Base-by-base conservation (phyloP, 2,329 filamentous ascomycete species). In the Fusarium nelsonii region DNA sequence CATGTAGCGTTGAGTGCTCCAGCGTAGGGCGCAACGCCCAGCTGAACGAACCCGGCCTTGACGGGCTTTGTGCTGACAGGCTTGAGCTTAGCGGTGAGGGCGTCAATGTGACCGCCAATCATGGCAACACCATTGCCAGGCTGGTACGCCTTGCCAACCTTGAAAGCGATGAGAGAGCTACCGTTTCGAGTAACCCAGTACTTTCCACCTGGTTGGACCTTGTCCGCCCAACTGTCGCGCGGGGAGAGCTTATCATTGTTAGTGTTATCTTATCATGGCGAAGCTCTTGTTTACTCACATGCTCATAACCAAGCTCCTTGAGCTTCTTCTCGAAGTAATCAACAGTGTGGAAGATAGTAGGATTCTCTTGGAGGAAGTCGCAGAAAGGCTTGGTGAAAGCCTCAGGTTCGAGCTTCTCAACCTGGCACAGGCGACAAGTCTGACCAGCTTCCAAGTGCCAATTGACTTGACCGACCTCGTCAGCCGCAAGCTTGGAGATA, bases 1-100 rank as follows among this genome's bases (percentile, higher is more conserved):
- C 96, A 98, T 1, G 96, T 98, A 67, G 85, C 84, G 77, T 94
- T 96, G 65, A 98, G 82, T 2, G 85, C 94, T 51, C 96, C 95
- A 11, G 94, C 95, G 77, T 98, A 99, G 1, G 92, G 96, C 4
- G 96, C 94, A 54, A 98, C 93, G 26, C 93, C 95, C 8, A 98
- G 87, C 82, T 98, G 93, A 30, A 93, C 79, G 76, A 93, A 99
- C 55, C 96, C 95, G 33, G 92, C 91, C 77, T 91, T 93, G 73
- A 85, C 92, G n/a, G 91, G 89, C 75, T 97, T 90, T 75, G 88
- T 92, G 75, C 93, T 93, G 30, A 97, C 88, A 11, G 96, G 95
- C 88, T 98, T 98, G 73, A 98, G 83, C 79, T 90, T 92, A 18
- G 94, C 92, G 16, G 94, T 97, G 54, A 98, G 83, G 46, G 95